These are phyloP conservation scores for Daldinia caldariorum DNA, from an alignment of 495 filamentous ascomycete species.

Conservation along the genomic window DNA sequence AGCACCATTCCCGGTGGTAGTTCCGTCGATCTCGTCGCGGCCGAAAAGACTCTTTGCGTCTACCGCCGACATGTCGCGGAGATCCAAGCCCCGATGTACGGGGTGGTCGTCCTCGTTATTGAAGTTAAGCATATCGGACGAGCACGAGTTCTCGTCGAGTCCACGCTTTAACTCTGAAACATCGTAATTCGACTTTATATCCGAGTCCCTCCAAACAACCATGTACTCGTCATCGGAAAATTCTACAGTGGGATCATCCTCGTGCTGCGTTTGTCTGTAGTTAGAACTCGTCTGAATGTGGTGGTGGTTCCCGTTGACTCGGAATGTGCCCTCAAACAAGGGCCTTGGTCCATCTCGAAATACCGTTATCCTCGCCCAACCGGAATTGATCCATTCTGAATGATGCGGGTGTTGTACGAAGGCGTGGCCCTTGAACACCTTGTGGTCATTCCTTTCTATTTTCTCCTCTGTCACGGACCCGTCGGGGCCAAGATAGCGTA, in stretches of 20 bases:
- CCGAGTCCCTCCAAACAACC: constrained; percentile 91
- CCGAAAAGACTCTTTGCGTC: constrained; percentile 52
- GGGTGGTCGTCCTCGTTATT: constrained; percentile 74
- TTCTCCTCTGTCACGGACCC: constrained; percentile 71
- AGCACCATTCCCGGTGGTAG: constrained; percentile 77
- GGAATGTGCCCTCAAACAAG: constrained; percentile 92
- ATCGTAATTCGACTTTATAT: constrained; percentile 63
- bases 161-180: constrained; percentile 52
- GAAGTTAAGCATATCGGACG: constrained; percentile 73
- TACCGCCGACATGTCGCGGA: constrained; percentile 46
- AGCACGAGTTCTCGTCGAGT: constrained; percentile 56
- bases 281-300: constrained; percentile 82
- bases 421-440: constrained; percentile 83
- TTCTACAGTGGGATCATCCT: constrained; percentile 76
- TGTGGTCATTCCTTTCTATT: constrained; percentile 75
- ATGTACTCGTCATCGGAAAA: constrained; percentile 76
- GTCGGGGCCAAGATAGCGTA: constrained; percentile 75
- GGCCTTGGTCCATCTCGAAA: constrained; percentile 78
- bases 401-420: constrained; percentile 70
- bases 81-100: constrained; percentile 60
- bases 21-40: constrained; percentile 58
- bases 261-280: constrained; percentile 77
- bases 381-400: constrained; percentile 78
- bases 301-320: constrained; percentile 80
- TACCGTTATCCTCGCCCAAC: constrained; percentile 86